Evolutionary conservation across 805 yeast species (phyloP).

Genomic region (Scheffersomyces coipomensis): DNA sequence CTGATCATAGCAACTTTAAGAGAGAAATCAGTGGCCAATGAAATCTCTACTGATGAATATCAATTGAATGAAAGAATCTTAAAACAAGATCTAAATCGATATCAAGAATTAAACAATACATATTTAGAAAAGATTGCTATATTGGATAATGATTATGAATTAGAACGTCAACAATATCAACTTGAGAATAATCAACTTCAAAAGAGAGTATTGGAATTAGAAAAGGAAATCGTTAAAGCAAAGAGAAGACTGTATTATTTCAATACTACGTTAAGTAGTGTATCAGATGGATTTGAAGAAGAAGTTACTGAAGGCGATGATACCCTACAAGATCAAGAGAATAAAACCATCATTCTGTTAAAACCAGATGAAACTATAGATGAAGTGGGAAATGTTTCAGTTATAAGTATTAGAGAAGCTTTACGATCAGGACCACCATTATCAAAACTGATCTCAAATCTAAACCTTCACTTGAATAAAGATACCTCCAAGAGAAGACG

Average conservation of each 20-base stretch:
- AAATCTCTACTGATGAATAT: background rate
- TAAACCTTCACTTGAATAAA: background rate
- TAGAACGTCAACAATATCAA: constrained; percentile 16
- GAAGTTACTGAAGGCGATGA: too few species aligned
- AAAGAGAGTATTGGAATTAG: background rate
- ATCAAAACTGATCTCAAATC: background rate
- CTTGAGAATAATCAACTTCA: background rate
- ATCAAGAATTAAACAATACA: constrained; percentile 41
- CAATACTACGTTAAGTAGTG: background rate
- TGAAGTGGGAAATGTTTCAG: constrained; percentile 1
- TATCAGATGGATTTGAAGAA: background rate
- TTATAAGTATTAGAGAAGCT: constrained; percentile 11
- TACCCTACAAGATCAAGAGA: too few species aligned
- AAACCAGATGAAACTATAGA: too few species aligned
- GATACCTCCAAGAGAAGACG: too few species aligned
- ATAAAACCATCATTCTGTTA: too few species aligned
- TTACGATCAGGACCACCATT: constrained; percentile 22
- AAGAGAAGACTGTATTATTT: constrained; percentile 1
- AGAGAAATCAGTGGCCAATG: constrained; percentile 1
- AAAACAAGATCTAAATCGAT: constrained; percentile 3
- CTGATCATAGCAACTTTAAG: background rate
- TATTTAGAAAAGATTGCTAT: constrained; percentile 41
- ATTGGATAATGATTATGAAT: constrained; percentile 38
- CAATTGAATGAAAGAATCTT: background rate
- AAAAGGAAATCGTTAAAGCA: background rate